A percentile compares a stretch with the other conserved stretches of the same genome.
phyloP scores from a whole-genome alignment of 305 asterid genomes.

The Plantago coronopus region DNA sequence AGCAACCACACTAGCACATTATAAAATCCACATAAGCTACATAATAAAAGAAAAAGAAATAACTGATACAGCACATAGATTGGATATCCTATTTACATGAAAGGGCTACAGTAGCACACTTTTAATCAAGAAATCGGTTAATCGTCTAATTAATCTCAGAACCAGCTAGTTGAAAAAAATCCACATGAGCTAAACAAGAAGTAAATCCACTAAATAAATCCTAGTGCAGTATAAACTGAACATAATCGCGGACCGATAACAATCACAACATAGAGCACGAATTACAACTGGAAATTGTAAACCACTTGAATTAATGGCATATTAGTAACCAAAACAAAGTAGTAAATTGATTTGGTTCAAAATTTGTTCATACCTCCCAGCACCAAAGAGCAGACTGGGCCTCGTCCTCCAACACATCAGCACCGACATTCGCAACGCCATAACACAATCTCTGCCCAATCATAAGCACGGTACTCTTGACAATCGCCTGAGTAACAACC shows the following conservation, averaged over 20 bases:
- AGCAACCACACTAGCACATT: neutral
- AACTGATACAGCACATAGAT: too few relatives aligned
- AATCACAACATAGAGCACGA: neutral
- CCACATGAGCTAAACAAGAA: too few relatives aligned
- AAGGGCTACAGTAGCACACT: neutral
- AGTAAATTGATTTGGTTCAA: neutral
- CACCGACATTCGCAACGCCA: conserved; percentile 56
- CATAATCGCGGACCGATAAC: too few relatives aligned
- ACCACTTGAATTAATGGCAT: too few relatives aligned
- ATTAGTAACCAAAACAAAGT: too few relatives aligned
- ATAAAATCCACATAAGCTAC: too few relatives aligned
- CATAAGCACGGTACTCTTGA: conserved; percentile 65
- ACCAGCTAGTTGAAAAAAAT: too few relatives aligned
- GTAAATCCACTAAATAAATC: too few relatives aligned
- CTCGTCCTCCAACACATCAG: conserved; percentile 89
- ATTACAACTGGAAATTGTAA: neutral
- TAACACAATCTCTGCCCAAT: conserved; percentile 70
- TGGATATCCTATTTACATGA: neutral
- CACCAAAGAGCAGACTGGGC: conserved; percentile 70
- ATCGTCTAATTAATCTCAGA: neutral
- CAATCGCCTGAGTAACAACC: conserved; percentile 47
- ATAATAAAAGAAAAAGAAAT: too few relatives aligned
- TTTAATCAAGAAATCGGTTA: neutral
- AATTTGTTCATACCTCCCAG: conserved; percentile 68
- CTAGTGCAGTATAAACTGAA: neutral